These are phyloP conservation scores for Raphanus raphanistrum DNA, from an alignment of 345 rosid species.

Conservation along the genomic window DNA sequence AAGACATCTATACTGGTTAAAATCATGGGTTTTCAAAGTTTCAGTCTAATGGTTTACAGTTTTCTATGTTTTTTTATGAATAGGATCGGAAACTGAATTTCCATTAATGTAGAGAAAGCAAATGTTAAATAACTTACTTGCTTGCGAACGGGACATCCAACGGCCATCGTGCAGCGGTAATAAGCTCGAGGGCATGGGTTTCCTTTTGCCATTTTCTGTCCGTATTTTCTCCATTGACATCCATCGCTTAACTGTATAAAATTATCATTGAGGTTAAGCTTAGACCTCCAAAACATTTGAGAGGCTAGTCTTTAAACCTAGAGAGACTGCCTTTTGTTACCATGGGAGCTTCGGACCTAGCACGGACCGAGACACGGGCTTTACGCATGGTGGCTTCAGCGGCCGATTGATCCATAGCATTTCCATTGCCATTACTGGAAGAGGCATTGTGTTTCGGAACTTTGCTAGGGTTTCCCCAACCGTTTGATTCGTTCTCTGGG, in stretches of 20 bases:
- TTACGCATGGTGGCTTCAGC: conserved; percentile 90
- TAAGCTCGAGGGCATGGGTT: conserved; percentile 97
- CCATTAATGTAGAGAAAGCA: not conserved
- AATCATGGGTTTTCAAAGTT: not conserved
- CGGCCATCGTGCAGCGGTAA: conserved; percentile 96
- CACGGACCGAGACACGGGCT: conserved; percentile 99
- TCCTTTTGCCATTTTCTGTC: conserved; percentile 98
- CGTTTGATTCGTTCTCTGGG: conserved; percentile 62
- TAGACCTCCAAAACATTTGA: not conserved
- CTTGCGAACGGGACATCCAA: conserved; percentile 92
- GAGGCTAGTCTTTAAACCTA: not conserved
- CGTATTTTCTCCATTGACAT: conserved; percentile 98
- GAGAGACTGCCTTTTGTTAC: conserved; percentile 13
- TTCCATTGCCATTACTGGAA: conserved; percentile 14
- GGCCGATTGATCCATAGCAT: conserved; percentile 54
- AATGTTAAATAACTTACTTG: conserved; percentile 54
- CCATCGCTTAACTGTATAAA: conserved; percentile 71
- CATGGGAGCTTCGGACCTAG: conserved; percentile 70
- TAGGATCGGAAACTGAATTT: not conserved
- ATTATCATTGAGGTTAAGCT: not conserved
- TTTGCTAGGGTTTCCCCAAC: conserved; percentile 66
- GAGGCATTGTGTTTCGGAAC: conserved; percentile 45
- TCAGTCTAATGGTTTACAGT: not conserved
- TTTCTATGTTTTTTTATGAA: not conserved
- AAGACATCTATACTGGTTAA: not conserved